Conservation (phyloP, 2,329 filamentous ascomycete species). For the Lachnellula suecica region DNA sequence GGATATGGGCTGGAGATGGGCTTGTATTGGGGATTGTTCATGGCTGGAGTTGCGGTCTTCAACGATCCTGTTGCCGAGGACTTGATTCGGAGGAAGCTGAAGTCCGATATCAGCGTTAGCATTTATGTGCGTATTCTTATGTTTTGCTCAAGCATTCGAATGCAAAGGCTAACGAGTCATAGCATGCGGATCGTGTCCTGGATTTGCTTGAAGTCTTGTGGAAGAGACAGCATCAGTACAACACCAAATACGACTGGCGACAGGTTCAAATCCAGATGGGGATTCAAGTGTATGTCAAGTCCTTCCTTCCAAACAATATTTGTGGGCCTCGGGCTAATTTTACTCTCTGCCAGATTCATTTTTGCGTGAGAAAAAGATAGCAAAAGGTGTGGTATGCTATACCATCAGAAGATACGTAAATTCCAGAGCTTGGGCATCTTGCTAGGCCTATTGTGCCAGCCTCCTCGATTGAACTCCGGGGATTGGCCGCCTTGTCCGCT, state of each 20-base stretch:
- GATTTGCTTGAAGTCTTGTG: slow-evolving; percentile 31
- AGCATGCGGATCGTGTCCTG: slow-evolving; percentile 31
- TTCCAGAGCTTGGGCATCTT: too few relatives aligned
- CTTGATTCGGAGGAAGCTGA: slow-evolving; percentile 27
- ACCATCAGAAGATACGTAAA: not conserved
- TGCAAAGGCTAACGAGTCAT: slow-evolving; percentile 3
- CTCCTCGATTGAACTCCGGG: too few relatives aligned
- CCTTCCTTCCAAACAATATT: not conserved
- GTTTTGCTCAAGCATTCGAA: not conserved
- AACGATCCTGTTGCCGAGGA: slow-evolving; percentile 28
- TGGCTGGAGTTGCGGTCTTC: slow-evolving; percentile 28
- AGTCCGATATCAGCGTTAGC: slow-evolving; percentile 25
- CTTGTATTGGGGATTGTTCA: slow-evolving; percentile 32
- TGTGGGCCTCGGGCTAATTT: not conserved
- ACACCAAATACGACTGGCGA: slow-evolving; percentile 31
- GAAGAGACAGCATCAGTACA: slow-evolving; percentile 31
- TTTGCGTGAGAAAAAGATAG: too few relatives aligned
- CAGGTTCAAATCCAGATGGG: slow-evolving; percentile 31
- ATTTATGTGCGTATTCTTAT: slow-evolving; percentile 27
- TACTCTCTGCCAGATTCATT: slow-evolving; percentile 16
- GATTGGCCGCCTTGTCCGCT: not conserved
- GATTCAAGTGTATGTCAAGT: slow-evolving; percentile 24
- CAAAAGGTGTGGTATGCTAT: too few relatives aligned
- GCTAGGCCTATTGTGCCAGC: too few relatives aligned
- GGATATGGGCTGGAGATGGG: slow-evolving; percentile 33